Percentiles rank a stretch among this genome's conserved stretches.
Evolutionary conservation across 345 rosid genomes (phyloP).

Genomic region (Dovyalis caffra): DNA sequence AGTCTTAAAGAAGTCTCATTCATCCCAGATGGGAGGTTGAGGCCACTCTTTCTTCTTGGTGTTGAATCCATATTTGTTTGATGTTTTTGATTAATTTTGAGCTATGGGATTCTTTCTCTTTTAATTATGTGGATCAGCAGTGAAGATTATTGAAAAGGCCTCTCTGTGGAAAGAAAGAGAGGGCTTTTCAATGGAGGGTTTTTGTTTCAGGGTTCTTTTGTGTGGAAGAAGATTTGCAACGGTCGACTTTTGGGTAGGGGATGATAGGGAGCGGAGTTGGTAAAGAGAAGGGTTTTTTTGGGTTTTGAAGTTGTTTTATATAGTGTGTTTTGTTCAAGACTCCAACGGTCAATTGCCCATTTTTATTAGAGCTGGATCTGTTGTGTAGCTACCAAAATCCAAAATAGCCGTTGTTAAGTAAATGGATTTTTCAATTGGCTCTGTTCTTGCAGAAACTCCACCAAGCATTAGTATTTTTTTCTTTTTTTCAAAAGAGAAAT

Average conservation of each 20-base stretch:
- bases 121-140: not conserved
- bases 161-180: slow-evolving; percentile 26
- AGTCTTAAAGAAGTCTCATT: slow-evolving; percentile 60
- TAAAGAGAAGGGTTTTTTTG: not conserved
- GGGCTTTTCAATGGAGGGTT: slow-evolving; percentile 14
- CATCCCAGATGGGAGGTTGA: slow-evolving; percentile 92
- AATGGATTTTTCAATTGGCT: no score
- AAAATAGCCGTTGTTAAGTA: slow-evolving; percentile 9
- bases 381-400: not conserved
- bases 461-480: no score
- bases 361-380: not conserved
- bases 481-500: no score
- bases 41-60: slow-evolving; percentile 59
- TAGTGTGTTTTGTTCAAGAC: not conserved
- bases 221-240: slow-evolving; percentile 35
- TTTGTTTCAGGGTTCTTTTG: not conserved
- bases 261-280: slow-evolving; percentile 15
- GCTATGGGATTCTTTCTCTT: not conserved
- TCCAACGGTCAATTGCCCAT: slow-evolving; percentile 18
- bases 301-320: not conserved
- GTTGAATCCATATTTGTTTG: slow-evolving; percentile 56
- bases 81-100: not conserved
- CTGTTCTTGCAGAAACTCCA: no score
- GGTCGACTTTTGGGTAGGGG: slow-evolving; percentile 39
- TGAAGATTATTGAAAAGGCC: slow-evolving; percentile 23